Base-by-base conservation (phyloP, 1,284 basidiomycete species). In the Ustilago shanxiensis region DNA sequence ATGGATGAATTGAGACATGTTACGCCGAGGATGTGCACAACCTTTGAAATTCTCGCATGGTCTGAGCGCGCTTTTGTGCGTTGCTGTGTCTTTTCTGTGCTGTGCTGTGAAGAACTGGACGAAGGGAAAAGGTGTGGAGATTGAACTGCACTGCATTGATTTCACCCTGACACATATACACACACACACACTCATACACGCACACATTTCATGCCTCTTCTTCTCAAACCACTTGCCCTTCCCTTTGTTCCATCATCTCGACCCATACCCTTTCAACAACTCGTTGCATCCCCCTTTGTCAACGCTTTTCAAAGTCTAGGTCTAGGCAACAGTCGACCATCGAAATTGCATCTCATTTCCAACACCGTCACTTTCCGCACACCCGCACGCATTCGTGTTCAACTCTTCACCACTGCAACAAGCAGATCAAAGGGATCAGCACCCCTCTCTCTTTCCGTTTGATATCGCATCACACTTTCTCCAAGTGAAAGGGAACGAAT, bases 11-110 rank as follows among this genome's bases (percentile, higher is more conserved):
- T 37, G 35, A n/a, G n/a, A n/a, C n/a, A n/a, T 49, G 47, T 49
- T 49, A 49, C 47, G 24, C 28, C 47, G 47, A 24, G 1, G 7
- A 10, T 3, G n/a, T 5, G 10, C 13, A 49, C 47, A 49, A 14
- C 4, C 8, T 1, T 26, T 24, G 24, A 13, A 49, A 26, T 49
- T 4, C 18, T n/a, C 9, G 11, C 11, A 2, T 28, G 47, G 26
- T 49, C 47, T 28, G 47, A 49, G 49, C 31, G 18, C 29, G 51
- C 51, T 52, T 31, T 29, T 20, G 57, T 45, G 57, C 47, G 49
- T 1, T 52, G 7, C 29, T 52, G 20, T 52, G n/a, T 14, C 29
- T 7, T 13, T n/a, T 45, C 44, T 45, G n/a, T n/a, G n/a, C n/a
- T n/a, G n/a, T n/a, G n/a, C 44, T 13, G 44, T n/a, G 5, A 45